Evolutionary conservation across 2,329 filamentous ascomycete genomes (phyloP), one percentile per base, ranked within the genome.

Genomic region (Diaporthe citri): DNA sequence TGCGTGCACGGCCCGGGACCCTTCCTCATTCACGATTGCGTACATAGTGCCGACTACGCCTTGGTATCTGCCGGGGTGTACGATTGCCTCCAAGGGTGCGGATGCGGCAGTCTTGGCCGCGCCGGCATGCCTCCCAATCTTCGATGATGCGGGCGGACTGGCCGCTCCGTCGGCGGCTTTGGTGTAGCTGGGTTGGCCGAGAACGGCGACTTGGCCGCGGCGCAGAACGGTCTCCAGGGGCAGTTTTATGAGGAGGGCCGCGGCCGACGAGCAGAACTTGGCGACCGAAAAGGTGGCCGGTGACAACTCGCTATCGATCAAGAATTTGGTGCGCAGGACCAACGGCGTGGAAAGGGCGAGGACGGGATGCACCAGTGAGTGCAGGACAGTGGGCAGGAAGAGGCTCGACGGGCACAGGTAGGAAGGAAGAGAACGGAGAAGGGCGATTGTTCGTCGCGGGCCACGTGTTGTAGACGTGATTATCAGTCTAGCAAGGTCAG

Each of bases 41-140:
- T 95, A 96, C 90, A 98, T 96, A 3, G 96, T 98, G 4, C 95
- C 94, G n/a, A 97, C 83, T 1, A 98, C 88, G n/a, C 97, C 97
- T 46, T 91, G 88, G 82, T 98, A 99, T 5, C 90, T 90, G 3
- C 95, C 96, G 0, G 94, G 88, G 3, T 94, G 92, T 0, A 98
- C 92, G 72, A 98, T 92, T 0, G 95, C 95, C 73, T 95, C 92
- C 60, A 94, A 81, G 2, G 66, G 41, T 0, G 70, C 25, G 9
- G 48, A n/a, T 6, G 72, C 13, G 64, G 84, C 82, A 74, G 36
- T 56, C 70, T 1, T 77, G 76, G 36, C 69, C 70, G 10, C 59
- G 8, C 46, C 25, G 4, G 20, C 15, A 36, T 46, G 60, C 43
- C 36, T 60, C n/a, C 59, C 51, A 4, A 17, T 41, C 36, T 52